A percentile compares a stretch with the other conserved stretches of the same genome.
phyloP scores from a whole-genome alignment of 106 monocot species.

The Dioscorea zingiberensis region DNA sequence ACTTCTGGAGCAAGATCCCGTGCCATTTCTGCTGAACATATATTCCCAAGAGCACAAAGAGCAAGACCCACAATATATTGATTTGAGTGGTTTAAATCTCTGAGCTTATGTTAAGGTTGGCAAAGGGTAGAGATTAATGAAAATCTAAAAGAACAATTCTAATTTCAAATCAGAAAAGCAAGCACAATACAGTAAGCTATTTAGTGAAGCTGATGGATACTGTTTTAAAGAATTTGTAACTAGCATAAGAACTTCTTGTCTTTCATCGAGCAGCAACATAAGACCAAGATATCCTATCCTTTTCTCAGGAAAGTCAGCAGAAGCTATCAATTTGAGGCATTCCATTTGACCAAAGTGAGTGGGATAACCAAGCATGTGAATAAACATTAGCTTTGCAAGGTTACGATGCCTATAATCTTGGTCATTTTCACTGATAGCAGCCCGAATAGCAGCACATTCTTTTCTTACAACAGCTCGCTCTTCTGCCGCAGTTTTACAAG shows the following conservation, averaged over 20 bases:
- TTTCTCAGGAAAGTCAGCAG: conserved; percentile 93
- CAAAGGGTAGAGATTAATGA: not conserved
- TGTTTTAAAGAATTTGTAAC: conserved; percentile 99
- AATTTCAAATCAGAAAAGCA: too few relatives aligned
- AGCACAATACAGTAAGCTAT: too few relatives aligned
- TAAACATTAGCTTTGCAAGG: conserved; percentile 98
- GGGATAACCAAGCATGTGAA: conserved; percentile 96
- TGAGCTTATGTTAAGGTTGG: conserved; percentile 42
- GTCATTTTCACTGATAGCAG: conserved; percentile 95
- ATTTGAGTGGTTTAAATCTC: conserved; percentile 98
- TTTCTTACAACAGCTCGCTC: conserved; percentile 96
- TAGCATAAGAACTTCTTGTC: conserved; percentile 99
- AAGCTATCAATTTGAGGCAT: conserved; percentile 93
- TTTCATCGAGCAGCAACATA: conserved; percentile 98
- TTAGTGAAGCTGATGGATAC: conserved; percentile 49
- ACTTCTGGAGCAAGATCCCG: conserved; percentile 98
- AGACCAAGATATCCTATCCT: conserved; percentile 94
- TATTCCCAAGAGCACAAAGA: conserved; percentile 96
- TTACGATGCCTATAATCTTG: conserved; percentile 95
- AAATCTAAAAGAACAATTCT: not conserved
- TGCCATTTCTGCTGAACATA: conserved; percentile 99
- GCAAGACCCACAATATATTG: conserved; percentile 94
- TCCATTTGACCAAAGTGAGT: conserved; percentile 99
- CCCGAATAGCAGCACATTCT: conserved; percentile 97
- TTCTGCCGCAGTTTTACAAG: conserved; percentile 99